A percentile compares a stretch with the other conserved stretches of the same genome.
These are phyloP conservation scores for Lipomyces orientalis DNA, from an alignment of 805 yeast species.

Conservation along the genomic window DNA sequence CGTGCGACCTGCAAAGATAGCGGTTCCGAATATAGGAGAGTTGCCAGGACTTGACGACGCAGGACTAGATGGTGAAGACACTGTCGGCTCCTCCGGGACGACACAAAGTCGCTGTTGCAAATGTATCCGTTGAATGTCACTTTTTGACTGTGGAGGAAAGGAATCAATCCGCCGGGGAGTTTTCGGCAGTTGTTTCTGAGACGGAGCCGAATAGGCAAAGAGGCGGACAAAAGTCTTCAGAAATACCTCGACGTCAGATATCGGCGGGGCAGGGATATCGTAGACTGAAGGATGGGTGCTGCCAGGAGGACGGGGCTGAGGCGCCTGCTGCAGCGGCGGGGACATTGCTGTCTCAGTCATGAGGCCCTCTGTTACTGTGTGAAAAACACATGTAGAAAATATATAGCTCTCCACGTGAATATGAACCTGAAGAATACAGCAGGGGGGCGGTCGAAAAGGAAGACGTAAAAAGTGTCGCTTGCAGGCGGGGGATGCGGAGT, in stretches of 20 bases:
- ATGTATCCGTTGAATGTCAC: background rate
- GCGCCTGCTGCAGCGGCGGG: background rate
- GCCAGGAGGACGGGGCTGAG: background rate
- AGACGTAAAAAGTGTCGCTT: background rate
- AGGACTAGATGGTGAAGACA: background rate
- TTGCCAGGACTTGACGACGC: background rate
- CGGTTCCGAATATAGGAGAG: background rate
- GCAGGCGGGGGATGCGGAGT: background rate
- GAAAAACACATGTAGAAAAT: background rate
- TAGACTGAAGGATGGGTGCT: constrained; percentile 1
- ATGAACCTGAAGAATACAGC: background rate
- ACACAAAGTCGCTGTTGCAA: background rate
- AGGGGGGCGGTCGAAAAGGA: background rate
- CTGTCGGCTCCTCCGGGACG: background rate
- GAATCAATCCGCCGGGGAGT: background rate
- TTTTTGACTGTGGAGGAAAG: background rate
- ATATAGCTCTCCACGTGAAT: background rate
- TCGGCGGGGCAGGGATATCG: constrained; percentile 29
- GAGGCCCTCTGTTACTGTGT: background rate
- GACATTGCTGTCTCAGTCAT: background rate
- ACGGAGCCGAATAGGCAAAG: constrained; percentile 15
- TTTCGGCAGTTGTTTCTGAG: background rate
- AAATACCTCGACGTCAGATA: constrained; percentile 25
- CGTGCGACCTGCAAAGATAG: background rate
- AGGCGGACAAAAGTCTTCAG: constrained; percentile 22